Evolutionary conservation across 208 protist genomes (phyloP), one percentile per base, ranked within the genome.

Genomic region (Leishmania braziliensis): DNA sequence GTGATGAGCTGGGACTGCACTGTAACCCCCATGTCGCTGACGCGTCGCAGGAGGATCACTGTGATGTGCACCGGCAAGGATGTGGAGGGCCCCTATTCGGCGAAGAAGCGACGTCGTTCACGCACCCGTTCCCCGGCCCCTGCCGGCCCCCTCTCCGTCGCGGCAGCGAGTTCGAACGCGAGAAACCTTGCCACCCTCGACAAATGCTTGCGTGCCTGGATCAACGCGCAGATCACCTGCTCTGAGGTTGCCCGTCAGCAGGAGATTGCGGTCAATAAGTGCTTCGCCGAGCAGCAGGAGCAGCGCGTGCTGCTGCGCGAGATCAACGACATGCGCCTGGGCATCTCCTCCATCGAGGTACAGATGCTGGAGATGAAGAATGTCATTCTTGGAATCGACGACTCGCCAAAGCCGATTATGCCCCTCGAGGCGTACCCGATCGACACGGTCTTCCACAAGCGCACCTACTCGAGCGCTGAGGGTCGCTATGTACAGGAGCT

Each of bases 241-340:
- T 92, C 88, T 63, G 85, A 87, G 39, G 91, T 89, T 20, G 87
- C 86, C 1, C 86, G 91, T 50, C 80, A 80, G 48, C 90, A 93
- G 88, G 91, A 91, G 68, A 69, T 62, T 23, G 77, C 90, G 36
- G 82, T 94, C 39, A 91, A 93, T 54, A 84, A 91, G 79, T 96
- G 89, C 86, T 91, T 95, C 79, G 79, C 75, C 36, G 90, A 95
- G 53, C 85, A 90, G 78, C 91, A 95, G 84, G 90, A 96, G 82
- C 93, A 96, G 84, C 85, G 91, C 53, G 79, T 88, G 53, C 84
- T 90, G 69, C 83, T 95, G 70, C 88, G 88, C 75, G 91, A 94
- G 87, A 87, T 96, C 43, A 96, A 96, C 81, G 86, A 88, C 84
- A 88, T 93, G 84, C 93, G 93, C 51, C 87, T 92, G 58, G 83